phyloP scores from a whole-genome alignment of 2,329 filamentous ascomycete genomes.

The Xylariales sp. region DNA sequence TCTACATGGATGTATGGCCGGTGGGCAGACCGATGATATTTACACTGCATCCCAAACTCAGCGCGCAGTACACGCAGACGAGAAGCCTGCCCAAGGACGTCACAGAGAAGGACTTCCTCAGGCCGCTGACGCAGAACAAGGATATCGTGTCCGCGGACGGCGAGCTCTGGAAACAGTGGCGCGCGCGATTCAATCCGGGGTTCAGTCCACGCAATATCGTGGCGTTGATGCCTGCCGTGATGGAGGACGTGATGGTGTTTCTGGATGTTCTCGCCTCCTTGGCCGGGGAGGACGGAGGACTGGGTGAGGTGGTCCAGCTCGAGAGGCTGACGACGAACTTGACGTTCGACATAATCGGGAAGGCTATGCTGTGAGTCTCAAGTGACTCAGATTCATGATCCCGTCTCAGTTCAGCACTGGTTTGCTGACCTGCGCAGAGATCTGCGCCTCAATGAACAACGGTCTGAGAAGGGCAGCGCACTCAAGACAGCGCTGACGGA shows the following conservation, averaged over 20 bases:
- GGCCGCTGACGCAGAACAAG: slow-evolving; percentile 21
- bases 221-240: slow-evolving; percentile 29
- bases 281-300: slow-evolving; percentile 23
- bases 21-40: slow-evolving; percentile 2
- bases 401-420: not conserved
- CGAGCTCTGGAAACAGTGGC: slow-evolving; percentile 16
- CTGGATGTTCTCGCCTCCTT: slow-evolving; percentile 20
- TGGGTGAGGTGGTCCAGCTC: slow-evolving; percentile 28
- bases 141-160: slow-evolving; percentile 24
- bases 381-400: not conserved
- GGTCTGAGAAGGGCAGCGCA: not conserved
- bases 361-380: slow-evolving; percentile 27
- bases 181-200: slow-evolving; percentile 29
- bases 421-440: not conserved
- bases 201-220: slow-evolving; percentile 33
- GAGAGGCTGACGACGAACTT: slow-evolving; percentile 32
- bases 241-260: slow-evolving; percentile 34
- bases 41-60: not conserved
- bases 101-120: not conserved
- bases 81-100: not conserved
- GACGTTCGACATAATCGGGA: slow-evolving; percentile 35
- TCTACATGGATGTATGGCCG: slow-evolving; percentile 27
- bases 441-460: slow-evolving; percentile 1
- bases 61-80: not conserved
- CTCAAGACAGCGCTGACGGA: not conserved